Evolutionary conservation across 345 rosid genomes (phyloP), one percentile per base, ranked within the genome.

Genomic region (Eucalyptus grandis): DNA sequence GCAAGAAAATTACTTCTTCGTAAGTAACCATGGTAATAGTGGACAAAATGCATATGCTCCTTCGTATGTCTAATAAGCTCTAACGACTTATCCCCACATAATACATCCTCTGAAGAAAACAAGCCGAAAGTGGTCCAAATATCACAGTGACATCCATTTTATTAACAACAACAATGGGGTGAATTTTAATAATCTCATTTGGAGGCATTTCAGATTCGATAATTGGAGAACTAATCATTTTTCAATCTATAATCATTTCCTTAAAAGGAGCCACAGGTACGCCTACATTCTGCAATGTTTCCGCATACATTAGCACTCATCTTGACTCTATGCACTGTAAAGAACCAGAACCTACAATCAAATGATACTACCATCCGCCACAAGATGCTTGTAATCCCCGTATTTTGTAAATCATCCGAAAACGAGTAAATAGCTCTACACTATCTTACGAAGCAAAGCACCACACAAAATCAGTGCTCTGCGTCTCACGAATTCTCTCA

Each of bases 341-440:
- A 56, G 30, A 24, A 56, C 3, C 30, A 56, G 62, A 22, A 56
- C 30, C 30, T 56, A 56, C 62, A 56, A n/a, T 65, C 11, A n/a
- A n/a, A 14, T 14, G 77, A 5, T 65, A n/a, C 5, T 65, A 4
- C 37, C 19, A n/a, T n/a, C 37, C 5, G 40, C 77, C 10, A n/a
- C 0, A n/a, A 15, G 0, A 65, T n/a, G 77, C 34, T 14, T n/a
- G 1, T n/a, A n/a, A 14, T 3, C 69, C 37, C 77, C 0, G 21
- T n/a, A n/a, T 14, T 65, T 65, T 65, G 77, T n/a, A 65, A 34
- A 27, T 60, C 16, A 27, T 60, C 34, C 5, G 11, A 34, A 65
- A n/a, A 53, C 0, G 2, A 65, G 37, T 65, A n/a, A 2, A 65
- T 65, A 14, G 34, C 40, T 65, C 6, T n/a, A 14, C 77, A 65